Evolutionary conservation across 208 protist species (phyloP).

Genomic region (Leishmania arabica): DNA sequence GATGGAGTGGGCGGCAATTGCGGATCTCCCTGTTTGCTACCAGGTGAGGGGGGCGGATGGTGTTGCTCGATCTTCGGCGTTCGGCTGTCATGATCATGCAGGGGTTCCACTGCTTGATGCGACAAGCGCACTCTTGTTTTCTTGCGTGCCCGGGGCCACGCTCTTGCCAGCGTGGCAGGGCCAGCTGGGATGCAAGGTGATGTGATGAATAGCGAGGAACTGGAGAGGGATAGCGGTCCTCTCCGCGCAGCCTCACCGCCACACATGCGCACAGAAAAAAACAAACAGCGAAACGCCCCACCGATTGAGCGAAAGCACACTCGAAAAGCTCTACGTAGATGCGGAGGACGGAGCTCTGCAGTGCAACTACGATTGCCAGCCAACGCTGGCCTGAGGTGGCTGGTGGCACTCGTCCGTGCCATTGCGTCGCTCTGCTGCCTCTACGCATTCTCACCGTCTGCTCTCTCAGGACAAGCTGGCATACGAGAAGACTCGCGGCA

Average conservation of each 20-base stretch:
- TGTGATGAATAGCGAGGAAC: not conserved
- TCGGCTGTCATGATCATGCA: not conserved
- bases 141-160: not conserved
- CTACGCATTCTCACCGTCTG: conserved; percentile 3
- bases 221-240: not conserved
- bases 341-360: not conserved
- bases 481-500: not conserved
- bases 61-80: not conserved
- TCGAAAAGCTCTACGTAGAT: not conserved
- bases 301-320: not conserved
- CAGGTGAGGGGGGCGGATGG: not conserved
- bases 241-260: not conserved
- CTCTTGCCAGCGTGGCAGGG: not conserved
- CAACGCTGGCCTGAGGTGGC: not conserved
- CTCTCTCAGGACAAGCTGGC: not conserved
- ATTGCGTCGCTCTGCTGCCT: not conserved
- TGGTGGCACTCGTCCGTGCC: not conserved
- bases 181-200: not conserved
- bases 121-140: not conserved
- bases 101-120: not conserved
- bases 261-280: not conserved
- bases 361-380: not conserved
- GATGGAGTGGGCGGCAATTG: not conserved
- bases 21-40: not conserved
- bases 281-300: not conserved